phyloP scores from a whole-genome alignment of 2,329 filamentous ascomycete genomes.

The Rutstroemia sp. region DNA sequence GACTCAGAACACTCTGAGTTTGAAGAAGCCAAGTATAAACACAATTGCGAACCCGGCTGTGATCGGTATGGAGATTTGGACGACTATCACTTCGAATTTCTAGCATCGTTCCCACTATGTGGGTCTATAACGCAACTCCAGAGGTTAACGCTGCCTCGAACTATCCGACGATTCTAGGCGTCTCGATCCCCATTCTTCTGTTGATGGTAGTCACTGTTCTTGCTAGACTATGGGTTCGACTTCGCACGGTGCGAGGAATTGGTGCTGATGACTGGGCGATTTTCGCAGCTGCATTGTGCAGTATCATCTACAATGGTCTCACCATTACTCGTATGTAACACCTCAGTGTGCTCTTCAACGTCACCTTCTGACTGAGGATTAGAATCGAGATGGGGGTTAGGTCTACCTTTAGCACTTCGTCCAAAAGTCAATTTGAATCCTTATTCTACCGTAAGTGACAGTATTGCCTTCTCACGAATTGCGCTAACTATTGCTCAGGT shows the following conservation, averaged over 20 bases:
- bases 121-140: slow-evolving; percentile 6
- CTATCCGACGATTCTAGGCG: not conserved
- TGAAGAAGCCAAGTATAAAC: not conserved
- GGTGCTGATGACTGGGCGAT: slow-evolving; percentile 3
- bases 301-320: not conserved
- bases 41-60: not conserved
- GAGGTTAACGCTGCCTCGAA: slow-evolving; percentile 1
- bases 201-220: not conserved
- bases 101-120: slow-evolving; percentile 5
- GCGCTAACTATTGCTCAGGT: not conserved
- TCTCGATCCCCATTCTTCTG: not conserved
- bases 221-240: not conserved
- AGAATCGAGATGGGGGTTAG: slow-evolving; percentile 9
- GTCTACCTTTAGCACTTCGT: not conserved
- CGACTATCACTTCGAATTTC: not conserved
- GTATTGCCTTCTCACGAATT: not conserved
- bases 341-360: not conserved
- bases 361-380: not conserved
- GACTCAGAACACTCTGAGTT: no score
- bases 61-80: not conserved
- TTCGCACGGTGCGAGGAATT: slow-evolving; percentile 6
- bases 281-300: not conserved
- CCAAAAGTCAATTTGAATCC: not conserved
- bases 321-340: slow-evolving; percentile 1
- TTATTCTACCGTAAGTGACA: not conserved